These are phyloP conservation scores for Aspergillus clavatus DNA, from an alignment of 2,329 filamentous ascomycete species.

Conservation along the genomic window DNA sequence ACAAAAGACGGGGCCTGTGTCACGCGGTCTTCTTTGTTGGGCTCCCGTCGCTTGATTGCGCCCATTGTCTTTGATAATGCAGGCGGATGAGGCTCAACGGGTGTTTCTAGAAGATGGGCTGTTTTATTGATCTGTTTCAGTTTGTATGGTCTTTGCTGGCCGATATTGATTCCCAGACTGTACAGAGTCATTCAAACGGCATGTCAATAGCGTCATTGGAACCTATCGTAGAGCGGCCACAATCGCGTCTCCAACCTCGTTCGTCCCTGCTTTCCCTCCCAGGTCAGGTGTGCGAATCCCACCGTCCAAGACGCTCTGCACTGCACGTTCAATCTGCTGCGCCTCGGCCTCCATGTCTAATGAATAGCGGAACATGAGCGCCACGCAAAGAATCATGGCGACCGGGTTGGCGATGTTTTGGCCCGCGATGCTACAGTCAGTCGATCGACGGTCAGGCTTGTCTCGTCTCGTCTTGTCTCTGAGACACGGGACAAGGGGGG, in stretches of 20 bases:
- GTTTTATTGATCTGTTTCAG: too few relatives aligned
- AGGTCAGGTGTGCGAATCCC: conserved; percentile 76
- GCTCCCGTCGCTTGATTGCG: background rate
- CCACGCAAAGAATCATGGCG: conserved; percentile 80
- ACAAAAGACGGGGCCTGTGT: background rate
- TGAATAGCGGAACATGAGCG: conserved; percentile 92
- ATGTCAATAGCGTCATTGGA: too few relatives aligned
- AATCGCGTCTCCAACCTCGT: conserved; percentile 71
- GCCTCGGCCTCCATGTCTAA: conserved; percentile 72
- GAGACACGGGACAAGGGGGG: background rate
- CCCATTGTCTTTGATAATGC: background rate
- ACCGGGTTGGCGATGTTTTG: conserved; percentile 84
- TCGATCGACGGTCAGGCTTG: background rate
- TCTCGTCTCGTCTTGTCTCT: background rate
- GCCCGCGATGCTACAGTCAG: conserved; percentile 69
- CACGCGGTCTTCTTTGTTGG: conserved; percentile 1
- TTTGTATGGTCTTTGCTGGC: too few relatives aligned
- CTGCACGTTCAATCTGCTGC: conserved; percentile 70
- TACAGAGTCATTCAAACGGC: too few relatives aligned
- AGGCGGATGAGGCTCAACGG: background rate
- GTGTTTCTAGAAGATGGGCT: background rate
- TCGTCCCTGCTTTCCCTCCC: conserved; percentile 65
- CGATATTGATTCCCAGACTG: too few relatives aligned
- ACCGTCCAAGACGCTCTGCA: conserved; percentile 68
- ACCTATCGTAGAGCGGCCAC: conserved; percentile 60